A percentile compares a stretch with the other conserved stretches of the same genome.
Evolutionary conservation across 2,329 filamentous ascomycete genomes (phyloP).

Genomic region (Diaporthe vaccinii): DNA sequence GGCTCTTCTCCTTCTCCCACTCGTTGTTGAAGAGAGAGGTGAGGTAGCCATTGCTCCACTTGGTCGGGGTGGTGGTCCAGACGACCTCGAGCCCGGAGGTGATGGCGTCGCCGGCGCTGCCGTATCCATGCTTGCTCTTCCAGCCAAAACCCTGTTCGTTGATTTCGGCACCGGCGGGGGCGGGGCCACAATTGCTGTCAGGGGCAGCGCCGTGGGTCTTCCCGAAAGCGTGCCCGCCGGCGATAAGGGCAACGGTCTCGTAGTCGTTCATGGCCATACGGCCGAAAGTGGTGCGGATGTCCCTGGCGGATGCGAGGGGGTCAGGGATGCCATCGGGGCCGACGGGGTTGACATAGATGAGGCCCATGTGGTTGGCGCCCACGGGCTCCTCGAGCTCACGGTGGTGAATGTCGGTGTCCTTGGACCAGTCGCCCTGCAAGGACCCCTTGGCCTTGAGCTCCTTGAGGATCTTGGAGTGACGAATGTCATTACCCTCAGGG

Average conservation of each 20-base stretch:
- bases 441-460: slow-evolving; percentile 55
- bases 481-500: slow-evolving; percentile 73
- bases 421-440: slow-evolving; percentile 51
- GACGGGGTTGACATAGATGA: slow-evolving; percentile 88
- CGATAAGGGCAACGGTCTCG: slow-evolving; percentile 84
- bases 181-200: slow-evolving; percentile 73
- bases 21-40: slow-evolving; percentile 84
- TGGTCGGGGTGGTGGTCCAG: slow-evolving; percentile 81
- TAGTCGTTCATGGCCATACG: slow-evolving; percentile 89
- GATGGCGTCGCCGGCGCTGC: slow-evolving; percentile 80
- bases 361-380: slow-evolving; percentile 78
- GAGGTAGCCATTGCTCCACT: slow-evolving; percentile 82
- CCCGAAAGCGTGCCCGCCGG: slow-evolving; percentile 83
- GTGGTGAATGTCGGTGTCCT: slow-evolving; percentile 65
- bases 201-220: slow-evolving; percentile 84
- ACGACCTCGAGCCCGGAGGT: slow-evolving; percentile 84
- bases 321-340: slow-evolving; percentile 81
- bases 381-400: slow-evolving; percentile 78
- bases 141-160: slow-evolving; percentile 81
- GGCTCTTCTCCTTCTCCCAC: slow-evolving; percentile 82
- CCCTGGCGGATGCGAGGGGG: slow-evolving; percentile 75
- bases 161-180: slow-evolving; percentile 75
- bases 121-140: slow-evolving; percentile 73
- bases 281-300: slow-evolving; percentile 81
- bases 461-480: slow-evolving; percentile 69